Base-by-base conservation (phyloP, 495 filamentous ascomycete genomes). In the Penicillium coffeae region DNA sequence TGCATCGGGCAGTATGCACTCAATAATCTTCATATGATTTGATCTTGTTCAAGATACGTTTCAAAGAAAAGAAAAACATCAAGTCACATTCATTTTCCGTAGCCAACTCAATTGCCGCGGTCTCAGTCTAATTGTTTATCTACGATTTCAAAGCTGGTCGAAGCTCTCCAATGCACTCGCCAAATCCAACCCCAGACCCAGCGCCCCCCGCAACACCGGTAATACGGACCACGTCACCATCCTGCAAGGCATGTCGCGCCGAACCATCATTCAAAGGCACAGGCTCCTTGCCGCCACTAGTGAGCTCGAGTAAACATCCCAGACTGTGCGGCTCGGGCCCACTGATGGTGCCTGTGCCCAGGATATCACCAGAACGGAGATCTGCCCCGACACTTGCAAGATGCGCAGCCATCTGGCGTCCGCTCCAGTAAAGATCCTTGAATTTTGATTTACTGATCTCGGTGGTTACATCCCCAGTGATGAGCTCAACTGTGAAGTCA, bases 381-480 rank as follows among this genome's bases (percentile, higher is more conserved):
- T 80, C 77, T 57, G 88, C 92, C 9, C 90, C 90, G 9, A 77
- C 82, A 22, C 88, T 74, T 3, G 86, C 80, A 51, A 94, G 86
- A 63, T 95, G 89, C 0, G 90, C 83, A 21, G 89, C 71, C 88
- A 95, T 91, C 66, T 95, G 90, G 7, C 85, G 78, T 56, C 89
- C 91, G 8, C 84, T 89, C 79, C 83, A 95, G 40, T 92, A 76
- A 19, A 94, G 77, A 57, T 91, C 73, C 39, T 67, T 69, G 5
- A 75, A 76, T 35, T 70, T 84, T 7, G 83, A 85, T 36, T 66
- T 69, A 10, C 70, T 69, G 35, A 90, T 76, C 0, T 77, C 86
- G 0, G 80, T 81, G 0, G 72, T 72, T 8, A 69, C 70, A 1
- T 78, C 81, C 19, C 66, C 61, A 75, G 74, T 80, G 22, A 72